phyloP scores from a whole-genome alignment of 106 monocot genomes.

The Allium cepa region DNA sequence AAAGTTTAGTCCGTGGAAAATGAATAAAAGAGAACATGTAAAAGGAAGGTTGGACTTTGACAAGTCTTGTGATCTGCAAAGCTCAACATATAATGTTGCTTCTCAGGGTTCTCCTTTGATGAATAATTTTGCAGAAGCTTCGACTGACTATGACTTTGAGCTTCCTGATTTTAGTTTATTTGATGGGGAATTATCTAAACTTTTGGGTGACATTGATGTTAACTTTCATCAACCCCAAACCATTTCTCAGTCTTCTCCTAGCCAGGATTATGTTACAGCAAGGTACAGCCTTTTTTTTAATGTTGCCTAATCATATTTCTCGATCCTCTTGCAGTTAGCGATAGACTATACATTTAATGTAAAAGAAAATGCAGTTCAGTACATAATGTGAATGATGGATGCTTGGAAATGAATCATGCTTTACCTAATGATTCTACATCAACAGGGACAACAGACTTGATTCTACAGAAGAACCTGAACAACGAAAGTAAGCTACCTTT shows the following conservation, averaged over 20 bases:
- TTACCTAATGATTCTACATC: background rate
- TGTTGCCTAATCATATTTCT: too few species aligned
- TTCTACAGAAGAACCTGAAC: constrained; percentile 6
- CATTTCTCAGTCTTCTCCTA: too few species aligned
- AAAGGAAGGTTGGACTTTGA: constrained; percentile 84
- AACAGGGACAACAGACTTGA: background rate
- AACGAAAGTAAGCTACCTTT: background rate
- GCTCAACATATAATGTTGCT: constrained; percentile 3
- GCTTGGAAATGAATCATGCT: constrained; percentile 6
- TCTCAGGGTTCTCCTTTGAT: constrained; percentile 27
- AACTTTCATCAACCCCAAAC: constrained; percentile 17
- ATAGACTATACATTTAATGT: too few species aligned
- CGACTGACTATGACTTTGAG: background rate
- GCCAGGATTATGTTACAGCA: too few species aligned
- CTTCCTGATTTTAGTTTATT: constrained; percentile 37
- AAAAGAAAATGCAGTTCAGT: background rate
- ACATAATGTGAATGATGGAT: background rate
- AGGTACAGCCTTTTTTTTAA: too few species aligned
- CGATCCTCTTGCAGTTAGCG: too few species aligned
- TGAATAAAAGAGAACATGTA: constrained; percentile 50
- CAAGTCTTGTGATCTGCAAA: constrained; percentile 10
- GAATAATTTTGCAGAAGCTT: constrained; percentile 22
- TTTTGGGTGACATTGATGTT: constrained; percentile 54
- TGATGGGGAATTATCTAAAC: constrained; percentile 52
- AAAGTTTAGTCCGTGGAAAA: constrained; percentile 18